Evolutionary conservation across 2,329 filamentous ascomycete species (phyloP).

Genomic region (Gnomoniopsis smithogilvyi): DNA sequence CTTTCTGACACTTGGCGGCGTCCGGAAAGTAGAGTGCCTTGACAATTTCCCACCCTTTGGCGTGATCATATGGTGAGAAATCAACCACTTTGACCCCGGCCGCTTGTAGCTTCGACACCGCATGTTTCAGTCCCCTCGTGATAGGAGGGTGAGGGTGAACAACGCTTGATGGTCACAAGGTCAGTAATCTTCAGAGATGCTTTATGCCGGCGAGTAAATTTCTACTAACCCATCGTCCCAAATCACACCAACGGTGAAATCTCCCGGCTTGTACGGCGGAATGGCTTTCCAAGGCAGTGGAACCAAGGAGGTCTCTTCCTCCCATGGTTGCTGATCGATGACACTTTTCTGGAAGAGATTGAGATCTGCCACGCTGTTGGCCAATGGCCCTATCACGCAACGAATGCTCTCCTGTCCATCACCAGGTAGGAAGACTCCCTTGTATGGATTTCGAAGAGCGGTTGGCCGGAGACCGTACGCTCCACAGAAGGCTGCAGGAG

Average conservation of each 20-base stretch:
- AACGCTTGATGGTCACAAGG: neutral
- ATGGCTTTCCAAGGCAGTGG: constrained; percentile 37
- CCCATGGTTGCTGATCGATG: constrained; percentile 37
- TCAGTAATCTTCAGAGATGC: neutral
- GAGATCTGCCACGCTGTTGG: constrained; percentile 29
- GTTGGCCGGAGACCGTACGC: constrained; percentile 41
- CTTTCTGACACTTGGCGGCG: constrained; percentile 19
- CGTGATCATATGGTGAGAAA: constrained; percentile 22
- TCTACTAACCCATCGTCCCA: constrained; percentile 22
- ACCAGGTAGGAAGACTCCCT: constrained; percentile 26
- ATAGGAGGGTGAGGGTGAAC: constrained; percentile 25
- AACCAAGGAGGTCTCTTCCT: constrained; percentile 35
- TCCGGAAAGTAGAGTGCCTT: constrained; percentile 25
- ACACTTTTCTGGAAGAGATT: constrained; percentile 35
- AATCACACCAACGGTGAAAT: constrained; percentile 21
- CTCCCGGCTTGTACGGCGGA: constrained; percentile 6
- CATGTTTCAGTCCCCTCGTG: constrained; percentile 19
- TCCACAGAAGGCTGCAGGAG: constrained; percentile 41
- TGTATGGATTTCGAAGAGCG: constrained; percentile 26
- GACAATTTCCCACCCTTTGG: constrained; percentile 21
- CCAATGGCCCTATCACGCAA: constrained; percentile 21
- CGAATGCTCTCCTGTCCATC: constrained; percentile 35
- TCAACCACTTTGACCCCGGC: constrained; percentile 24
- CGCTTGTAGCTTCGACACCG: constrained; percentile 18
- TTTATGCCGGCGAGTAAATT: too few relatives aligned